phyloP scores from a whole-genome alignment of 2,329 filamentous ascomycete species.

The Botrytis squamosa region DNA sequence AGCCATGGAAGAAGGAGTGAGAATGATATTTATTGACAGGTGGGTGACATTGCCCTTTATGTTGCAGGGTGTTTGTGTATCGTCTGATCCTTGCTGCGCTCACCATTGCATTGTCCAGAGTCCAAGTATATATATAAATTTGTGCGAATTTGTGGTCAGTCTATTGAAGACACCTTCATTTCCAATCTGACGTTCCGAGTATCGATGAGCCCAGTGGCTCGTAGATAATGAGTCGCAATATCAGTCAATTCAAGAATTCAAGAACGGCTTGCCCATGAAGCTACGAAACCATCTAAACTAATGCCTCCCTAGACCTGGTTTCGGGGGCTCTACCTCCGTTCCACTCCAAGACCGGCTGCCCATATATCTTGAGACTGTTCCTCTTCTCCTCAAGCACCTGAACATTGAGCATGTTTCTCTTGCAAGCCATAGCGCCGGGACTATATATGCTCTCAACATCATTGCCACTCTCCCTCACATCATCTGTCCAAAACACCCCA shows the following conservation, averaged over 20 bases:
- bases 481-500: constrained; percentile 34
- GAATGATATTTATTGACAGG: constrained; percentile 44
- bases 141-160: background rate
- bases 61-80: background rate
- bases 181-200: background rate
- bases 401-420: constrained; percentile 41
- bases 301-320: constrained; percentile 42
- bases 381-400: constrained; percentile 42
- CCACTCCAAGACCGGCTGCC: constrained; percentile 40
- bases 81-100: background rate
- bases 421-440: constrained; percentile 44
- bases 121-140: background rate
- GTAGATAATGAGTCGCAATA: too few relatives aligned
- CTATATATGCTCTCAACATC: constrained; percentile 46
- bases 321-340: constrained; percentile 46
- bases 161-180: background rate
- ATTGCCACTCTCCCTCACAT: constrained; percentile 38
- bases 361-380: constrained; percentile 45
- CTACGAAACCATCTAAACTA: background rate
- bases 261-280: background rate
- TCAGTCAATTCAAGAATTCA: background rate
- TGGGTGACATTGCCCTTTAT: constrained; percentile 28
- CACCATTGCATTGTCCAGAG: background rate
- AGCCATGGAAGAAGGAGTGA: constrained; percentile 38
- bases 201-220: background rate